Evolutionary conservation across 495 filamentous ascomycete genomes (phyloP).

Genomic region (Penicillium paxilli): DNA sequence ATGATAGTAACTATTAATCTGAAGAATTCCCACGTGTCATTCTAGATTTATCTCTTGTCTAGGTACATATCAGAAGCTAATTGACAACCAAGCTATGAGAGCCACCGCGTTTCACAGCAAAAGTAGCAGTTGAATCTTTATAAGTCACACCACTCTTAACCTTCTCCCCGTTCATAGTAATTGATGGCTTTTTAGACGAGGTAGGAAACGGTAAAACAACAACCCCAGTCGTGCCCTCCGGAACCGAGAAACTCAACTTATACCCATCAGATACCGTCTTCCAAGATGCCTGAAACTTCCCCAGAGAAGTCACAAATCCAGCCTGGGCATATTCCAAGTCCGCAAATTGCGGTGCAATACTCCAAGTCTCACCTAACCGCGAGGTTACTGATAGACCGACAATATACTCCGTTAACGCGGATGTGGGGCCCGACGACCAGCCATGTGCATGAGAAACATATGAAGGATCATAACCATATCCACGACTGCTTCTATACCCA

Average conservation of each 20-base stretch:
- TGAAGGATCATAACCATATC: constrained; percentile 35
- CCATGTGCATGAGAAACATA: constrained; percentile 59
- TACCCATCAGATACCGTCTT: constrained; percentile 30
- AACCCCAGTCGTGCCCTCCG: constrained; percentile 46
- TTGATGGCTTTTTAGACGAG: constrained; percentile 23
- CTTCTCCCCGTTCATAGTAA: constrained; percentile 29
- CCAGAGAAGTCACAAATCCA: constrained; percentile 56
- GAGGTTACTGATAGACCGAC: constrained; percentile 52
- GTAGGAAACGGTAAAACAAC: constrained; percentile 35
- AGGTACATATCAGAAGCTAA: too few relatives aligned
- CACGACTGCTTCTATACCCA: constrained; percentile 53
- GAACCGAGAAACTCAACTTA: constrained; percentile 39
- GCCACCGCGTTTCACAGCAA: not conserved
- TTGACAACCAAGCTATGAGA: not conserved
- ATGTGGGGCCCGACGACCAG: constrained; percentile 61
- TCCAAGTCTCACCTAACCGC: constrained; percentile 51
- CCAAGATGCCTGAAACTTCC: constrained; percentile 49
- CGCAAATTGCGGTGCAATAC: constrained; percentile 51
- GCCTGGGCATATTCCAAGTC: constrained; percentile 52
- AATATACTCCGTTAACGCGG: constrained; percentile 51
- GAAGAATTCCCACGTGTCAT: too few relatives aligned
- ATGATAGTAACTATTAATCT: too few relatives aligned
- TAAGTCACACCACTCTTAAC: constrained; percentile 21
- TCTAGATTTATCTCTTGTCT: too few relatives aligned
- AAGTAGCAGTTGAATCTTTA: constrained; percentile 1